Percentiles rank a stretch among this genome's conserved stretches.
Conservation (phyloP, 2,329 filamentous ascomycete genomes). For the Aspergillus transmontanensis region DNA sequence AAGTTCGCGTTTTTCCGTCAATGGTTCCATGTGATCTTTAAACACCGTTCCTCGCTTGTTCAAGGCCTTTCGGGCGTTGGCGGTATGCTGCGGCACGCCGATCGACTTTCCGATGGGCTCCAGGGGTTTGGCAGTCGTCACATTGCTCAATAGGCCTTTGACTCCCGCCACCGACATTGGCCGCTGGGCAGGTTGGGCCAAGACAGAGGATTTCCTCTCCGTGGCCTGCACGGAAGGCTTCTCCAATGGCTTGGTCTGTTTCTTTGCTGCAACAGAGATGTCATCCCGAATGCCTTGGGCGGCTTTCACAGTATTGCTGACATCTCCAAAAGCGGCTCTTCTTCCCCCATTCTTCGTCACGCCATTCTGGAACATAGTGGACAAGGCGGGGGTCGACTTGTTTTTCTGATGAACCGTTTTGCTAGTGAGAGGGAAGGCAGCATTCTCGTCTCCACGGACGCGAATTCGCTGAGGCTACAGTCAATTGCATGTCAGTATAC, state of each 20-base stretch:
- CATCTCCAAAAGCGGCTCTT: constrained; percentile 78
- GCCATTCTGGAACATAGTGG: constrained; percentile 54
- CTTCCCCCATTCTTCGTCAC: constrained; percentile 68
- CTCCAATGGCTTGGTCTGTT: constrained; percentile 34
- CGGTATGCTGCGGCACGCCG: constrained; percentile 33
- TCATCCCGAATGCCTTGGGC: constrained; percentile 57
- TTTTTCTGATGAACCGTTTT: constrained; percentile 75
- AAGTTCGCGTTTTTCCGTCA: constrained; percentile 32
- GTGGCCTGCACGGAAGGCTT: constrained; percentile 32
- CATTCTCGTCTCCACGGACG: constrained; percentile 71
- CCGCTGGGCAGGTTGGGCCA: constrained; percentile 65
- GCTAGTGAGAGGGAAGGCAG: constrained; percentile 52
- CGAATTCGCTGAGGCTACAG: constrained; percentile 70
- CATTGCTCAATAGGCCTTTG: constrained; percentile 42
- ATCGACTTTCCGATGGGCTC: constrained; percentile 37
- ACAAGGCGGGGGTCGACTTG: constrained; percentile 73
- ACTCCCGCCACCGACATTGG: constrained; percentile 48
- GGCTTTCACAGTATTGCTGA: constrained; percentile 67
- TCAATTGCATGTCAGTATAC: constrained; percentile 20
- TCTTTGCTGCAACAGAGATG: constrained; percentile 52
- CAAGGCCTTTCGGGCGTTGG: constrained; percentile 50
- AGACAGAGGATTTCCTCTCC: constrained; percentile 49
- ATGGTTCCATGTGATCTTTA: constrained; percentile 50
- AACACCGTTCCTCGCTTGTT: constrained; percentile 59
- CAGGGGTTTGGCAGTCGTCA: constrained; percentile 33